phyloP scores from a whole-genome alignment of 106 monocot species.

The Platanthera zijinensis region DNA sequence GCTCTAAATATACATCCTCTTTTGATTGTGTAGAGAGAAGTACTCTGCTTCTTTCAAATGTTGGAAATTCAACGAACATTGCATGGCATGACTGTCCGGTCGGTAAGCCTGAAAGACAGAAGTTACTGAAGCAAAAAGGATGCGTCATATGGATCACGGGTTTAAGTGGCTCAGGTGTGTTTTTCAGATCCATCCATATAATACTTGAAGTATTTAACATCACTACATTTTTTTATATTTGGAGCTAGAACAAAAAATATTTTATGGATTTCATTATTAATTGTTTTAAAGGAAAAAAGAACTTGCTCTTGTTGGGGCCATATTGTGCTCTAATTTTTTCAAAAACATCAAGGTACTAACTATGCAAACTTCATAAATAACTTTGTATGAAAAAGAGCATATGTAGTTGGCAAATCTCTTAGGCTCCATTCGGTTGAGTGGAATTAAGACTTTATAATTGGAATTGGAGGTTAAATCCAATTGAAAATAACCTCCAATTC shows the following conservation, averaged over 20 bases:
- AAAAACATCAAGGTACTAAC: too few relatives aligned
- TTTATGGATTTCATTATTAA: not conserved
- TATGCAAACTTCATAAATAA: too few relatives aligned
- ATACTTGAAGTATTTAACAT: not conserved
- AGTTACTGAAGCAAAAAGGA: slow-evolving; percentile 26
- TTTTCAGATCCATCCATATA: not conserved
- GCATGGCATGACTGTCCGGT: slow-evolving; percentile 31
- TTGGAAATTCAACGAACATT: slow-evolving; percentile 35
- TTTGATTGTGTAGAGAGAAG: slow-evolving; percentile 9
- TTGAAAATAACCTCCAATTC: too few relatives aligned
- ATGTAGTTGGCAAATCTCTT: too few relatives aligned
- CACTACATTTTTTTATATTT: not conserved
- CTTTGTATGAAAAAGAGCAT: too few relatives aligned
- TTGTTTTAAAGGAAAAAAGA: too few relatives aligned
- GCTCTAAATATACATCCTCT: not conserved
- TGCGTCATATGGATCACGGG: slow-evolving; percentile 36
- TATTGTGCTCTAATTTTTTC: too few relatives aligned
- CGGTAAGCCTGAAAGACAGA: slow-evolving; percentile 26
- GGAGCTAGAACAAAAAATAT: not conserved
- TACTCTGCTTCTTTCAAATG: slow-evolving; percentile 14
- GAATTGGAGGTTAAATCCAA: too few relatives aligned
- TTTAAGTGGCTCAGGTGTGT: slow-evolving; percentile 34
- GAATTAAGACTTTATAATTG: too few relatives aligned
- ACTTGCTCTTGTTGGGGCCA: too few relatives aligned
- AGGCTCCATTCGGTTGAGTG: too few relatives aligned